Conservation (phyloP, 2,329 filamentous ascomycete species). For the Neonectria magnoliae region DNA sequence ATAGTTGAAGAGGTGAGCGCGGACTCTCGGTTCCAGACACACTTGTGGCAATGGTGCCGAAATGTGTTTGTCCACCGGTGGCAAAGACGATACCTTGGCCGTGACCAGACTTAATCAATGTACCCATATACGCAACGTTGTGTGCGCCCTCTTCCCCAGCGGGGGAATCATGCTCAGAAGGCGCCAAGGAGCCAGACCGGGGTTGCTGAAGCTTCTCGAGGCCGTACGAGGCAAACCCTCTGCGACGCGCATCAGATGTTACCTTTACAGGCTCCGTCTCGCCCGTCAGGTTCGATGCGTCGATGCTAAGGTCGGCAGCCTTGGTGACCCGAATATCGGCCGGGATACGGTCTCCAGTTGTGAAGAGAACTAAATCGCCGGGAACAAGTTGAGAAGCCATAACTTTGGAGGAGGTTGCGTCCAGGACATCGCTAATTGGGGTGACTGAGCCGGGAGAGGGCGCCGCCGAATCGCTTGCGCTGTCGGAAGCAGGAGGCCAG, state of each 20-base stretch:
- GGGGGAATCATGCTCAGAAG: slow-evolving; percentile 65
- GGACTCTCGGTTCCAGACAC: slow-evolving; percentile 96
- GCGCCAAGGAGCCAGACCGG: slow-evolving; percentile 54
- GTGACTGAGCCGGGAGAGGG: slow-evolving; percentile 61
- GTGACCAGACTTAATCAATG: slow-evolving; percentile 91
- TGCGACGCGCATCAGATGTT: slow-evolving; percentile 66
- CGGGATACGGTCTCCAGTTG: slow-evolving; percentile 94
- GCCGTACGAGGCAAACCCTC: slow-evolving; percentile 42
- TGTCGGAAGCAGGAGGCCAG: slow-evolving; percentile 60
- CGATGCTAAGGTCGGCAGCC: slow-evolving; percentile 89
- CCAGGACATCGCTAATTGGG: slow-evolving; percentile 70
- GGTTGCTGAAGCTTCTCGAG: slow-evolving; percentile 44
- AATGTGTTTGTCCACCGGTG: slow-evolving; percentile 92
- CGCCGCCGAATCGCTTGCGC: slow-evolving; percentile 55
- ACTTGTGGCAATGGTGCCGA: slow-evolving; percentile 94
- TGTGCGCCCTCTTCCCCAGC: slow-evolving; percentile 72
- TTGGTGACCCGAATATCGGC: slow-evolving; percentile 95
- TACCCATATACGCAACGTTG: slow-evolving; percentile 99
- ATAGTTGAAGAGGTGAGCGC: slow-evolving; percentile 89
- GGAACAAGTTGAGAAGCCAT: slow-evolving; percentile 89
- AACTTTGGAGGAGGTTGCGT: slow-evolving; percentile 82
- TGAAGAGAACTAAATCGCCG: slow-evolving; percentile 92
- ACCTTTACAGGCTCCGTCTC: slow-evolving; percentile 95
- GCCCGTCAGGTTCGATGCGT: slow-evolving; percentile 95
- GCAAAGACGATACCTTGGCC: slow-evolving; percentile 98